These are phyloP conservation scores for Tuber aestivum DNA, from an alignment of 495 filamentous ascomycete species.

Conservation along the genomic window DNA sequence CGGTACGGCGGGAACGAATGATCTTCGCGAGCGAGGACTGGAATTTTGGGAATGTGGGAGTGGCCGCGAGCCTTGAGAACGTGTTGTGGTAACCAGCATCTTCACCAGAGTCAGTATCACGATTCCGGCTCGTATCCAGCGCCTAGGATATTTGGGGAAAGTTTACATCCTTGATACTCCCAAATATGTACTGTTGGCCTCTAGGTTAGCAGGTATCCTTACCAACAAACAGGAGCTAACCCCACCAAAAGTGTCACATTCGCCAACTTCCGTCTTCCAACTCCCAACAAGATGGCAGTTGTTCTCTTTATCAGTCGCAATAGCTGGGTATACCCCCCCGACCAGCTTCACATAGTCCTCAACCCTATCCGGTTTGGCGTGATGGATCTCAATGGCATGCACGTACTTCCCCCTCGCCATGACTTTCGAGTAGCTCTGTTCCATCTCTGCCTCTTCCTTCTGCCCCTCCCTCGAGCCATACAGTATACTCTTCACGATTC, in stretches of 20 bases:
- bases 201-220: conserved; percentile 12
- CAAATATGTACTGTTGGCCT: conserved; percentile 78
- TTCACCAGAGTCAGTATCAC: conserved; percentile 6
- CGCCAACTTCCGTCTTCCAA: conserved; percentile 97
- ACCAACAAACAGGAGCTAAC: conserved; percentile 28
- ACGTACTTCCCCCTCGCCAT: conserved; percentile 96
- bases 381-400: conserved; percentile 94
- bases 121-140: not conserved
- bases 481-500: conserved; percentile 58
- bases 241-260: conserved; percentile 92
- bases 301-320: conserved; percentile 74
- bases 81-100: conserved; percentile 85
- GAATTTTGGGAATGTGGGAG: conserved; percentile 75
- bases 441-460: conserved; percentile 87
- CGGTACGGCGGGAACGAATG: conserved; percentile 75
- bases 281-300: conserved; percentile 94
- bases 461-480: conserved; percentile 94
- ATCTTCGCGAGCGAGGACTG: conserved; percentile 71
- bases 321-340: conserved; percentile 83
- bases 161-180: conserved; percentile 91
- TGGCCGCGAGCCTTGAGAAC: conserved; percentile 69
- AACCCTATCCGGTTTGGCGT: conserved; percentile 90
- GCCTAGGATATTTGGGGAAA: not conserved
- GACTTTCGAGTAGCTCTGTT: conserved; percentile 88
- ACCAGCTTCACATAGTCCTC: conserved; percentile 91